phyloP scores from a whole-genome alignment of 257 asterid genomes.

The Craterostigma plantagineum region DNA sequence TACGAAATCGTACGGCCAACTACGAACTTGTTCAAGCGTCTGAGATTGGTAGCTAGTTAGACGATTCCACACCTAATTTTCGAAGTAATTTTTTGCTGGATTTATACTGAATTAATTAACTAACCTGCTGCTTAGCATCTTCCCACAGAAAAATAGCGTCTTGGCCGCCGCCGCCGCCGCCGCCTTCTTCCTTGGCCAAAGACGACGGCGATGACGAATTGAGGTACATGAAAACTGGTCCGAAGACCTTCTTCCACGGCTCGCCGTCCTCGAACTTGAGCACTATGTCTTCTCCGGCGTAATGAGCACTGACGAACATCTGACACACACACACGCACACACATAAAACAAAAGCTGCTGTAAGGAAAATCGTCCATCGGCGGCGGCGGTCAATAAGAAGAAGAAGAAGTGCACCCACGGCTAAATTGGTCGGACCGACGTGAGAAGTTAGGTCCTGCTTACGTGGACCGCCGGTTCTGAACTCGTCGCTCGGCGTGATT shows the following conservation, averaged over 20 bases:
- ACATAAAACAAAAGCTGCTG: not conserved
- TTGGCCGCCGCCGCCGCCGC: too few relatives aligned
- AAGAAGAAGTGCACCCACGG: constrained; percentile 19
- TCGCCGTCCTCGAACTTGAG: constrained; percentile 26
- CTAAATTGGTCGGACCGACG: constrained; percentile 34
- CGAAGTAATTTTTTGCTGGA: not conserved
- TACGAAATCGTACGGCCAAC: constrained; percentile 80
- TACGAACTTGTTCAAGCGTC: constrained; percentile 25
- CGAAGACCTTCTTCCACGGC: constrained; percentile 48
- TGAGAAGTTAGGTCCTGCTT: constrained; percentile 55
- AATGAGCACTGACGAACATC: constrained; percentile 37
- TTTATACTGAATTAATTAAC: too few relatives aligned
- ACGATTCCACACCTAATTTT: not conserved
- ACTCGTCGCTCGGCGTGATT: constrained; percentile 51
- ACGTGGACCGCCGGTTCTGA: constrained; percentile 40
- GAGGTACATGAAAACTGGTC: constrained; percentile 45
- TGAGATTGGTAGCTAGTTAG: constrained; percentile 3
- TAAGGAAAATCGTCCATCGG: not conserved
- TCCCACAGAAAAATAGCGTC: constrained; percentile 25
- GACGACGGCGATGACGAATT: too few relatives aligned
- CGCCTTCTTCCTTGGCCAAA: constrained; percentile 27
- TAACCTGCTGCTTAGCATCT: constrained; percentile 49
- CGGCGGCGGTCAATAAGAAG: not conserved
- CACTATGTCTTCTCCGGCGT: constrained; percentile 25
- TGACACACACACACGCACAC: too few relatives aligned